Conservation (phyloP, 805 yeast species). For the Saturnispora ahearnii region DNA sequence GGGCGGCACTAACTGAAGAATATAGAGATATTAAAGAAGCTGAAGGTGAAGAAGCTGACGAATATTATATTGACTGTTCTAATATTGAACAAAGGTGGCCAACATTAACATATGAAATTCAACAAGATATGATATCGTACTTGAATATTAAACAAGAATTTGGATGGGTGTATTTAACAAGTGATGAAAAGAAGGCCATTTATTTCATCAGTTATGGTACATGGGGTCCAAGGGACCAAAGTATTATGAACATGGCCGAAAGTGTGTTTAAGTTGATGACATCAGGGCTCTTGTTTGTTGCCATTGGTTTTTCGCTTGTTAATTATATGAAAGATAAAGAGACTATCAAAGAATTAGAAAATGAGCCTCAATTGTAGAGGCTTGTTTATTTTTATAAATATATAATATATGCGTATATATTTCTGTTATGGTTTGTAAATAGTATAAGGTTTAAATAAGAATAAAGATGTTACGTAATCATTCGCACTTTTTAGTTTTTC, state of each 20-base stretch:
- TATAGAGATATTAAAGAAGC: conserved; percentile 1
- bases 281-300: conserved; percentile 26
- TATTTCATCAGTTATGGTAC: conserved; percentile 51
- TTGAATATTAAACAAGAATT: conserved; percentile 30
- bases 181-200: conserved; percentile 49
- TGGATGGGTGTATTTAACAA: conserved; percentile 32
- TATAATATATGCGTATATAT: too few relatives aligned
- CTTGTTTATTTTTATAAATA: too few relatives aligned
- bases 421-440: too few relatives aligned
- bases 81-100: conserved; percentile 28
- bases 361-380: too few relatives aligned
- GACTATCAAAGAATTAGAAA: conserved; percentile 12
- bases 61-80: conserved; percentile 24
- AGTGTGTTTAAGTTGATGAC: conserved; percentile 27
- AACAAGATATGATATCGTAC: conserved; percentile 29
- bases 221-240: conserved; percentile 50
- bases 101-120: conserved; percentile 26
- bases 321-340: conserved; percentile 27
- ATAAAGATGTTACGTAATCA: too few relatives aligned
- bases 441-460: too few relatives aligned
- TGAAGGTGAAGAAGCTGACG: conserved; percentile 16
- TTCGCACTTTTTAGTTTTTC: too few relatives aligned
- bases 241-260: conserved; percentile 24
- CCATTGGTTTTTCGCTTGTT: conserved; percentile 26
- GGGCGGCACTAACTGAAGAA: conserved; percentile 3